phyloP scores from a whole-genome alignment of 768 basidiomycete genomes.

The Lepiota brunneoincarnata region DNA sequence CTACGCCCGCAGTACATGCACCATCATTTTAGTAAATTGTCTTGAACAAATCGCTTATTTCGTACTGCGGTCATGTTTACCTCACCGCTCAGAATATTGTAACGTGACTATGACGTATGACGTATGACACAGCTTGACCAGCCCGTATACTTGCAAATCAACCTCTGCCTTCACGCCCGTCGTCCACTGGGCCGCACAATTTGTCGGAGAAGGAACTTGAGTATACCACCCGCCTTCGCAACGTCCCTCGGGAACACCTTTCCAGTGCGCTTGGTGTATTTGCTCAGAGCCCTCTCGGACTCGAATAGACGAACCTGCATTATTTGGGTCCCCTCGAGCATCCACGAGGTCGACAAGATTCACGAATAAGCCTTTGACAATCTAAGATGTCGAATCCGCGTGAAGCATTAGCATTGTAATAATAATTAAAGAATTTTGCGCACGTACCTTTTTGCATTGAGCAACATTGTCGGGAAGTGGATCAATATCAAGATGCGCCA shows the following conservation, averaged over 20 bases:
- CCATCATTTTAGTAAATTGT: no score
- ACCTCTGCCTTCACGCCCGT: neutral
- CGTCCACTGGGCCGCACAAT: neutral
- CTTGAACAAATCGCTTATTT: no score
- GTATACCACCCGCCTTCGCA: conserved; percentile 3
- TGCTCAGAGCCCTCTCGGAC: conserved; percentile 6
- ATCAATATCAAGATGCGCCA: conserved; percentile 5
- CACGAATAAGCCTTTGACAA: conserved; percentile 1
- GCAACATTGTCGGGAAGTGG: neutral
- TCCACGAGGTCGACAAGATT: conserved; percentile 14
- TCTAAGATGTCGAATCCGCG: neutral
- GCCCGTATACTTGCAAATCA: neutral
- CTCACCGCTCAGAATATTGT: no score
- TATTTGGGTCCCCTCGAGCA: neutral
- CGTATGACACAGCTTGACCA: no score
- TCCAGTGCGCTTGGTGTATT: conserved; percentile 5
- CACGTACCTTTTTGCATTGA: neutral
- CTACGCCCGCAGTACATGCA: no score
- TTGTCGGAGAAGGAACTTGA: conserved; percentile 10
- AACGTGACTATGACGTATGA: no score
- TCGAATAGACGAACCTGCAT: neutral
- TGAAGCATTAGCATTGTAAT: neutral
- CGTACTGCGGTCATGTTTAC: no score
- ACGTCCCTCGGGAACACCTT: conserved; percentile 2
- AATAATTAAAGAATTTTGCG: neutral